Base-by-base conservation (phyloP, 768 basidiomycete genomes). In the Podaxis pistillaris region DNA sequence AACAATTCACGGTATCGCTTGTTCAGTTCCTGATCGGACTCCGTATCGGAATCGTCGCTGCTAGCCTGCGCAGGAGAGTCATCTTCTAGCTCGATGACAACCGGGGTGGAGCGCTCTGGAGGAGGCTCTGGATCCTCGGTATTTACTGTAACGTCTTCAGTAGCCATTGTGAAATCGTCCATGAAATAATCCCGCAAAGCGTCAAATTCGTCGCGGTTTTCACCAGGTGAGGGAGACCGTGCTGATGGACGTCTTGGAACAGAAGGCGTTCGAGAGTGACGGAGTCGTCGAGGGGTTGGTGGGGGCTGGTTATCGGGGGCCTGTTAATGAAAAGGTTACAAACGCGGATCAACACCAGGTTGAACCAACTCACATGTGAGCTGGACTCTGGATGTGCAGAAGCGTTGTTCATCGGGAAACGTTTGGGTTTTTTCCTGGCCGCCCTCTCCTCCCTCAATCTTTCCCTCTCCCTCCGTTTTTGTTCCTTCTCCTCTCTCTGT, bases 101-200 rank as follows among this genome's bases (percentile, higher is more conserved):
- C 6, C 8, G 2, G 28, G 38, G 15, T 7, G 22, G 26, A 37
- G 15, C 12, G 22, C 9, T 36, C 13, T 50, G 36, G 46, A 33
- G 41, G 47, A 46, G 59, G 49, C n/a, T 64, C 49, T 51, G 61
- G 24, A 9, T 30, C 46, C 28, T n/a, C 17, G 6, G 41, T 19
- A n/a, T 38, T 24, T 9, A 41, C 17, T 3, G 26, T 47, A 50
- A 50, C 46, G 11, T 55, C 41, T 9, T 46, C 60, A 13, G 22
- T 3, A 30, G 30, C 19, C 33, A 13, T 49, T 24, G 19, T 26
- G 3, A 56, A 37, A 50, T 62, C 36, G 13, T 51, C 54, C 54
- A 56, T 62, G 54, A 62, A 62, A 36, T 62, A 62, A 30, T 62
- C 54, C 12, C 54, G 61, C 47, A 62, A 40, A 50, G 33, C 44